phyloP scores from a whole-genome alignment of 768 basidiomycete genomes.

The Hypholoma sublateritium region DNA sequence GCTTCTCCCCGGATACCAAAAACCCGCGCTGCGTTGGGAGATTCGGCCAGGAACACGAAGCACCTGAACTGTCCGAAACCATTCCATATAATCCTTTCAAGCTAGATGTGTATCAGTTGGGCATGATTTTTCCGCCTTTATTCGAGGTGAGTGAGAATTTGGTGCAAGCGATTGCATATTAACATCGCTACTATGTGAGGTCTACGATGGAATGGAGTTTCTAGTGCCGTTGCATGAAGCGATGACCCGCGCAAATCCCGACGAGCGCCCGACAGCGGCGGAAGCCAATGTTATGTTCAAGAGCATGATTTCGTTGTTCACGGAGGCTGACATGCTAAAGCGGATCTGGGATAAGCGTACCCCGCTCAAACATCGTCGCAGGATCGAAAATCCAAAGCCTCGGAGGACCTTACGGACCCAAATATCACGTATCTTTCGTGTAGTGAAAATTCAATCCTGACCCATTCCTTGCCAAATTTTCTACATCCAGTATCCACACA shows the following conservation, averaged over 20 bases:
- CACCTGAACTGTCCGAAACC: constrained; percentile 22
- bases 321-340: constrained; percentile 2
- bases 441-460: too few species aligned
- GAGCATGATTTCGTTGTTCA: neutral
- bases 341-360: neutral
- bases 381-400: neutral
- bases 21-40: constrained; percentile 5
- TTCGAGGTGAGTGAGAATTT: neutral
- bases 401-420: too few species aligned
- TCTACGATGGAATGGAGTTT: constrained; percentile 9
- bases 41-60: constrained; percentile 19
- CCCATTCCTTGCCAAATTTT: too few species aligned
- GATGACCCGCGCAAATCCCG: constrained; percentile 8
- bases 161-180: neutral
- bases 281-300: constrained; percentile 6
- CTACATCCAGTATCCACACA: too few species aligned
- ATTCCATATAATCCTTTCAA: constrained; percentile 29
- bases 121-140: constrained; percentile 12
- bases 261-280: constrained; percentile 2
- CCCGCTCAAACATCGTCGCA: neutral
- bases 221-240: neutral
- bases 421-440: too few species aligned
- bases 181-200: neutral
- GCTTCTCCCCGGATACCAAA: constrained; percentile 1
- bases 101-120: constrained; percentile 28